Evolutionary conservation across 2,329 filamentous ascomycete species (phyloP).

Genomic region (Beauveria brongniartii): DNA sequence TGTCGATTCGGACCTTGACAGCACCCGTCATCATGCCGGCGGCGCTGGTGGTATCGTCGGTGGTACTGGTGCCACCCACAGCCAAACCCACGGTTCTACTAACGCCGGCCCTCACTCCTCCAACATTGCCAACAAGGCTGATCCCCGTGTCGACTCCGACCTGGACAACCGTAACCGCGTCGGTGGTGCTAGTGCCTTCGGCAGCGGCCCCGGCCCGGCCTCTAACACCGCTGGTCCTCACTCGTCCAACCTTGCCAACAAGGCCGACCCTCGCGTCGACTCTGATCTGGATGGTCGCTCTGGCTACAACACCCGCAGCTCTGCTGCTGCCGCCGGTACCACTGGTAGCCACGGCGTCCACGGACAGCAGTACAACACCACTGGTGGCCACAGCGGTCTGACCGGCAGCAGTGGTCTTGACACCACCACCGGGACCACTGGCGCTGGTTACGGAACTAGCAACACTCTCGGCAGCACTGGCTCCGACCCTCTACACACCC

Average conservation of each 20-base stretch:
- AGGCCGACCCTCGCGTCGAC: slow-evolving; percentile 43
- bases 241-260: slow-evolving; percentile 35
- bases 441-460: slow-evolving; percentile 16
- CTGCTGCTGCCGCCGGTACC: slow-evolving; percentile 17
- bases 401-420: background rate
- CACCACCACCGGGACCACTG: slow-evolving; percentile 8
- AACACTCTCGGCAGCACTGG: slow-evolving; percentile 24
- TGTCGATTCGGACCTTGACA: slow-evolving; percentile 43
- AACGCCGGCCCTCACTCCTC: slow-evolving; percentile 31
- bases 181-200: slow-evolving; percentile 1
- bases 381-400: slow-evolving; percentile 21
- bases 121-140: slow-evolving; percentile 37
- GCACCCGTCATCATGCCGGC: slow-evolving; percentile 4
- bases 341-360: slow-evolving; percentile 34
- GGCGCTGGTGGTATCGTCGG: too few relatives aligned
- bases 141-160: slow-evolving; percentile 21
- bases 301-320: slow-evolving; percentile 12
- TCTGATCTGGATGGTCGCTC: slow-evolving; percentile 36
- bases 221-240: slow-evolving; percentile 31
- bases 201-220: slow-evolving; percentile 14
- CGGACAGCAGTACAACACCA: slow-evolving; percentile 18
- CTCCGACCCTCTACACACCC: slow-evolving; percentile 20
- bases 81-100: too few relatives aligned
- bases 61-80: too few relatives aligned
- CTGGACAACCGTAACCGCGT: slow-evolving; percentile 28